Base-by-base conservation (phyloP, 163 green algal genomes). In the Scenedesmus sp. region DNA sequence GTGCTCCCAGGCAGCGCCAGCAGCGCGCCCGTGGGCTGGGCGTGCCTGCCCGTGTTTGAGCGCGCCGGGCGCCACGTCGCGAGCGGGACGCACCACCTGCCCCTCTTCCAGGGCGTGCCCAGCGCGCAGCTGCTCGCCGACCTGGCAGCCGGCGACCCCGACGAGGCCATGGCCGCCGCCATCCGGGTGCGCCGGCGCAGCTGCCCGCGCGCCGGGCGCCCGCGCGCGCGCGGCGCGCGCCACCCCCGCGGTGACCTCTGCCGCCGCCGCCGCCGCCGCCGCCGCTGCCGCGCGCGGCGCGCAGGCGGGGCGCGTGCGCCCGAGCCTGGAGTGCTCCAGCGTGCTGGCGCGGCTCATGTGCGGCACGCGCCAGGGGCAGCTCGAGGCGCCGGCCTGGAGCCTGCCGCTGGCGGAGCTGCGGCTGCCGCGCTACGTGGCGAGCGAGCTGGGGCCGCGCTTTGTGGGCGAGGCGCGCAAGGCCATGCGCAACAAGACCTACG, bases 21-120 rank as follows among this genome's bases (percentile, higher is more conserved):
- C 63, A 84, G 69, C 22, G 70, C 83, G 6, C 87, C 89, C 7
- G 81, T 82, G 18, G 89, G 89, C 36, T 93, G 87, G 89, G 83
- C 83, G 15, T 80, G 53, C 18, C 65, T 93, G 71, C 89, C 85
- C 29, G 64, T 91, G 33, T 93, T 92, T 70, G 86, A 93, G 72
- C 63, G n/a, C 15, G 78, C 69, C 33, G 86, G 83, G 14, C 63
- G 60, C 11, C 91, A 85, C 47, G 85, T 93, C 44, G 86, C 85
- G 15, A 87, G 66, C 22, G 89, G 87, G 18, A 74, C 81, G 34
- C 92, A 92, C 84, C 87, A 92, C 15, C 78, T 92, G 72, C 89
- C 89, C 0, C 78, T 93, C 28, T 93, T 93, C 71, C 78, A 90
- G 73, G 73, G 73, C 20, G 47, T 81, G 18, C 73, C 73, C 0